phyloP scores from a whole-genome alignment of 2,329 filamentous ascomycete species.

The Xylariaceae sp. region DNA sequence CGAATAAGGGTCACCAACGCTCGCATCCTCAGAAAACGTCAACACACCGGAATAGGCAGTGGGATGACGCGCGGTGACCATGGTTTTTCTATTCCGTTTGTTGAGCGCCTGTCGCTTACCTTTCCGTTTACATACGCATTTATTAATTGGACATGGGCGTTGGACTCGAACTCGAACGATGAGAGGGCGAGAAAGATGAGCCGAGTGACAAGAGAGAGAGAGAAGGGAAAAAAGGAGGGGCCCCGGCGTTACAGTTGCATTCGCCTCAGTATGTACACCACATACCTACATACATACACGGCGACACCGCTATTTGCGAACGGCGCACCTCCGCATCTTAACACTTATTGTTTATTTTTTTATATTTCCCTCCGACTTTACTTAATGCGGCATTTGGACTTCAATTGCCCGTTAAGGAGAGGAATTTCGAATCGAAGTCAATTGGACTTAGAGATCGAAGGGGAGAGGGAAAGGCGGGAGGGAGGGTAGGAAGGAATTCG shows the following conservation, averaged over 20 bases:
- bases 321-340: not conserved
- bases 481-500: not conserved
- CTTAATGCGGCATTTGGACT: not conserved
- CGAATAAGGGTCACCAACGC: not conserved
- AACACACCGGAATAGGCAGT: not conserved
- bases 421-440: not conserved
- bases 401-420: not conserved
- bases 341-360: not conserved
- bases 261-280: conserved; percentile 8
- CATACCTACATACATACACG: not conserved
- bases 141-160: conserved; percentile 22
- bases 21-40: not conserved
- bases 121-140: conserved; percentile 19
- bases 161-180: not conserved
- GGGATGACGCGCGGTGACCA: not conserved
- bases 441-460: not conserved
- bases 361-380: not conserved
- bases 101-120: conserved; percentile 7
- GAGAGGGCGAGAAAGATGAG: no score
- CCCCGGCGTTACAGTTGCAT: conserved; percentile 18
- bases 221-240: not conserved
- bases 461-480: not conserved
- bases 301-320: conserved; percentile 3
- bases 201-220: not conserved
- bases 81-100: not conserved